These are phyloP conservation scores for Fusarium circinatum DNA, from an alignment of 2,329 filamentous ascomycete genomes.

Conservation along the genomic window DNA sequence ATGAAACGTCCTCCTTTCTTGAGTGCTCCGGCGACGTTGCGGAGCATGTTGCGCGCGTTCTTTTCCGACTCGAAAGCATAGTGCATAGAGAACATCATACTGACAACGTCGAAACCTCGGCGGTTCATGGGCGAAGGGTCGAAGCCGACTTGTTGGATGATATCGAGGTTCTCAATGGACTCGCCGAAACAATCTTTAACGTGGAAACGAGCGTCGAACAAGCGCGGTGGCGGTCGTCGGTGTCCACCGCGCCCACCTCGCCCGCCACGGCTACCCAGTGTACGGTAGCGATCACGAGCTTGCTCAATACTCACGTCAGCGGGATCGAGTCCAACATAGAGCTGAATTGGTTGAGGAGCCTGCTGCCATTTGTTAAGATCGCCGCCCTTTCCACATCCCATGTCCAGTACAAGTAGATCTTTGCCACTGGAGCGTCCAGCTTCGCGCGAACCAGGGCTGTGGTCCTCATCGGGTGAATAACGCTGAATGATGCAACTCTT, in stretches of 20 bases:
- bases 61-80: conserved; percentile 95
- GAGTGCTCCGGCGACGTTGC: conserved; percentile 88
- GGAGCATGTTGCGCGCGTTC: conserved; percentile 90
- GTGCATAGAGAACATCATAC: conserved; percentile 99
- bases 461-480: conserved; percentile 85
- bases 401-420: conserved; percentile 84
- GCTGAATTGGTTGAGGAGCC: conserved; percentile 86
- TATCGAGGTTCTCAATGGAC: conserved; percentile 81
- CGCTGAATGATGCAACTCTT: conserved; percentile 98
- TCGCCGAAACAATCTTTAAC: conserved; percentile 94
- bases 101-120: conserved; percentile 93
- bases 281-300: conserved; percentile 82
- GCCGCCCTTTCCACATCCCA: conserved; percentile 96
- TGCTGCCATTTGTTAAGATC: conserved; percentile 97
- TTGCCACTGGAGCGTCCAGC: conserved; percentile 62
- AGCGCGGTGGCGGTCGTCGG: conserved; percentile 60
- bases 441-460: conserved; percentile 69
- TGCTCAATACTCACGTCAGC: conserved; percentile 93
- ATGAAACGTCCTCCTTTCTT: conserved; percentile 96
- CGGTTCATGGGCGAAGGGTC: conserved; percentile 77
- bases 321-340: conserved; percentile 94
- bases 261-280: conserved; percentile 71
- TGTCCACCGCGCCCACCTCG: conserved; percentile 64
- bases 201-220: conserved; percentile 89
- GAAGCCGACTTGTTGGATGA: conserved; percentile 88